These are phyloP conservation scores for Pleurotus cornucopiae DNA, from an alignment of 768 basidiomycete genomes.

Conservation along the genomic window DNA sequence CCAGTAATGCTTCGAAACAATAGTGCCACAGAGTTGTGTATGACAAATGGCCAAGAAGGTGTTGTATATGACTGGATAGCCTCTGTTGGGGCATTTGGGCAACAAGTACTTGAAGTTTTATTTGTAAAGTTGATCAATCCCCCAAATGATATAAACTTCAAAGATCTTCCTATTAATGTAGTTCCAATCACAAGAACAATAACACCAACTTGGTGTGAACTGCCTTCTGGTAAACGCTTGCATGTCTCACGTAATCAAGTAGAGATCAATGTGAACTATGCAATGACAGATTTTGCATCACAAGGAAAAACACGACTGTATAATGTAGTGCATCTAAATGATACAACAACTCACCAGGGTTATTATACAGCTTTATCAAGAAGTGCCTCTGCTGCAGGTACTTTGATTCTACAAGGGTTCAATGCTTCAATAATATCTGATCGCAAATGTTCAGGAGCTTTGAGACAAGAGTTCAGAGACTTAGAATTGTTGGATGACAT, in stretches of 20 bases:
- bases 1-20: constrained; percentile 29
- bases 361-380: constrained; percentile 28
- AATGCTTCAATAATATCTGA: constrained; percentile 18
- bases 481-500: constrained; percentile 32
- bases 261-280: constrained; percentile 22
- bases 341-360: constrained; percentile 18
- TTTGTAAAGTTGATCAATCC: constrained; percentile 12
- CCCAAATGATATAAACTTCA: constrained; percentile 3
- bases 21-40: not conserved
- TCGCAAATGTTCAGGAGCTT: constrained; percentile 16
- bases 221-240: constrained; percentile 13
- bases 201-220: constrained; percentile 4
- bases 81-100: not conserved
- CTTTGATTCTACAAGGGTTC: constrained; percentile 23
- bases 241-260: constrained; percentile 20
- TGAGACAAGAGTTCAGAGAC: constrained; percentile 30
- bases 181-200: constrained; percentile 14
- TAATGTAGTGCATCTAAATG: constrained; percentile 22
- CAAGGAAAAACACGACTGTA: constrained; percentile 25
- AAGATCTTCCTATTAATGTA: constrained; percentile 14
- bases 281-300: constrained; percentile 6
- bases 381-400: constrained; percentile 16
- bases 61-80: constrained; percentile 7
- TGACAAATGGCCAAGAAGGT: constrained; percentile 13
- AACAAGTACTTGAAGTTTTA: constrained; percentile 10